Percentiles rank a stretch among this genome's conserved stretches.
Conservation (phyloP, 257 asterid species). For the Solanum rostratum region DNA sequence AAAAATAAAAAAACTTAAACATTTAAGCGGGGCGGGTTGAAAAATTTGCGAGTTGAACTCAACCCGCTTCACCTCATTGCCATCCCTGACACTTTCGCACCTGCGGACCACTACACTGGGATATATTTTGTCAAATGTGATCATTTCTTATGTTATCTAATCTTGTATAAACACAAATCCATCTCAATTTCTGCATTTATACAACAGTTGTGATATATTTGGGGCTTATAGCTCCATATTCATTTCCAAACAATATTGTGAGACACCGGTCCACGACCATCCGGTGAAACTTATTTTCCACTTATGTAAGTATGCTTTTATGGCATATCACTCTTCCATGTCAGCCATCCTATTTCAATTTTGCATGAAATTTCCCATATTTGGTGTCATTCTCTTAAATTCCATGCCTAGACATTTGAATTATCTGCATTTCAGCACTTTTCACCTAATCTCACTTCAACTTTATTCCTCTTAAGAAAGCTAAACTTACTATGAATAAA, state of each 20-base stretch:
- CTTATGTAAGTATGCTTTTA: neutral
- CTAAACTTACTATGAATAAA: neutral
- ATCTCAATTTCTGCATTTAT: neutral
- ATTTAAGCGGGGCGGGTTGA: too few relatives aligned
- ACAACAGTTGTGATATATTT: neutral
- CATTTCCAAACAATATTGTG: neutral
- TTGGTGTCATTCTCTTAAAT: neutral
- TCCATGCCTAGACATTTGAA: neutral
- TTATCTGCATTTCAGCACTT: neutral
- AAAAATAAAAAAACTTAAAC: too few relatives aligned
- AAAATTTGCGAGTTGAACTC: too few relatives aligned
- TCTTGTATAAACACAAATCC: neutral
- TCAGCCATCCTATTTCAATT: neutral
- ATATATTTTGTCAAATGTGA: neutral
- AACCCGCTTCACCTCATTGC: too few relatives aligned
- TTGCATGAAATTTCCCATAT: neutral
- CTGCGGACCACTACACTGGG: neutral
- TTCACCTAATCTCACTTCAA: neutral
- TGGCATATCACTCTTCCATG: neutral
- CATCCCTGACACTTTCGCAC: too few relatives aligned
- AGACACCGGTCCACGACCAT: neutral
- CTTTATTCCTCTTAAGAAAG: neutral
- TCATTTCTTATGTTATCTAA: neutral
- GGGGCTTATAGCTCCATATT: neutral
- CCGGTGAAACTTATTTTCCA: neutral